Base-by-base conservation (phyloP, 805 yeast genomes). In the Priceomyces carsonii region DNA sequence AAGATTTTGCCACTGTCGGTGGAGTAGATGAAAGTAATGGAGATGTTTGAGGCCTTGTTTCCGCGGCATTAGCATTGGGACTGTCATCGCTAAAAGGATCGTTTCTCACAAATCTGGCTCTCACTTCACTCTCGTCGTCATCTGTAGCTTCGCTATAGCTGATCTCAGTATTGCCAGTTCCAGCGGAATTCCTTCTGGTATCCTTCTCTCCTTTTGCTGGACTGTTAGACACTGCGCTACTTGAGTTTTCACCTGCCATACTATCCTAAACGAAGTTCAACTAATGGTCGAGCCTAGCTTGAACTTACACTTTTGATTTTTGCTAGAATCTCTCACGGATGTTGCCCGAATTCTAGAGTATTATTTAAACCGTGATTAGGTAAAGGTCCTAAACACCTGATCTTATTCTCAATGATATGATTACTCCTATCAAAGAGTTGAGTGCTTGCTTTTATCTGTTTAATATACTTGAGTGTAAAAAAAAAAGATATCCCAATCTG, bases 11-110 rank as follows among this genome's bases (percentile, higher is more conserved):
- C 9, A 91, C 87, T 1, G 89, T 78, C 2, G 96, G 93, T 2
- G 98, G 98, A 0, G 99, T 93, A 1, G 88, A 79, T 1, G 88
- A 79, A 24, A 88, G 72, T 45, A 93, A 71, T 1, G 97, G 96
- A 3, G 96, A 85, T 1, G 93, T 75, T 41, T 75, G 66, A 33
- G 78, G 69, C 42, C 52, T 52, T 4, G 58, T 40, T 21, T 40
- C 29, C 13, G 18, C 18, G 9, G 16, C 24, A 7, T 21, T 25
- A 8, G 14, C 13, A n/a, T 20, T 25, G 29, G 30, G 19, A 26
- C 29, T 21, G 15, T 27, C 32, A 12, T 37, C 39, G n/a, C 31
- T 35, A 5, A 42, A 38, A 1, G 41, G 33, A 13, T 31, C 29
- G 13, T 23, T 25, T 2, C 24, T 38, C 21, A 53, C 39, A 36